phyloP scores from a whole-genome alignment of 73 alveolate genomes.

The Uronychia setigera region DNA sequence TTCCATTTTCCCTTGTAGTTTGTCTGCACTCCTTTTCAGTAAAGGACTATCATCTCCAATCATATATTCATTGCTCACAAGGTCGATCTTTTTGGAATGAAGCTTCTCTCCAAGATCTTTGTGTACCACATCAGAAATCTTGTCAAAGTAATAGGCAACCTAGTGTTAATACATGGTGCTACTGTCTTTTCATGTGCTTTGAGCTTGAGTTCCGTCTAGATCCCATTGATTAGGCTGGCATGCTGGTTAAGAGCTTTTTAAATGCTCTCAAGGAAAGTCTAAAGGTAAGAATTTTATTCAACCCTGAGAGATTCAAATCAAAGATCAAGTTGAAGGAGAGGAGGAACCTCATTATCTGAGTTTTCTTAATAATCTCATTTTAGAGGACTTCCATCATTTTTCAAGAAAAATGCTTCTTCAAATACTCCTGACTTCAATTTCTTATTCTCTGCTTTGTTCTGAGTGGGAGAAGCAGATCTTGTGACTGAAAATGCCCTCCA shows the following conservation, averaged over 20 bases:
- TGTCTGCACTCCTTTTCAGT: constrained; percentile 28
- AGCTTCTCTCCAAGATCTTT: constrained; percentile 73
- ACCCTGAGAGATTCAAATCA: constrained; percentile 6
- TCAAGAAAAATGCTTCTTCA: constrained; percentile 6
- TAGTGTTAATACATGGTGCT: neutral
- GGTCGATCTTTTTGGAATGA: constrained; percentile 37
- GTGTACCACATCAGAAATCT: constrained; percentile 47
- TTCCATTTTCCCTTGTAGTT: constrained; percentile 49
- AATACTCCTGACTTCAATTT: too few relatives aligned
- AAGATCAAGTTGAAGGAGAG: neutral
- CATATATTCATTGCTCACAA: neutral
- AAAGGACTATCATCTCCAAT: constrained; percentile 10
- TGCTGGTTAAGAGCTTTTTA: constrained; percentile 11
- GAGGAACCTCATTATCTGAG: neutral
- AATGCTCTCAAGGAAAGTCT: neutral
- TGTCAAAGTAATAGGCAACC: constrained; percentile 14
- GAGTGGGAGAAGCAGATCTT: too few relatives aligned
- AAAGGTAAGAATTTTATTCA: neutral
- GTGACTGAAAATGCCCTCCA: too few relatives aligned
- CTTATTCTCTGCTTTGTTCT: too few relatives aligned
- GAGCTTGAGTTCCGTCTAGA: neutral
- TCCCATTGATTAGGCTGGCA: constrained; percentile 11
- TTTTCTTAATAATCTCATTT: neutral
- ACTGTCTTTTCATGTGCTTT: neutral
- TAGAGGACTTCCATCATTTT: constrained; percentile 10